phyloP scores from a whole-genome alignment of 1,139 yeast species.

The Diutina scorzettiae region DNA sequence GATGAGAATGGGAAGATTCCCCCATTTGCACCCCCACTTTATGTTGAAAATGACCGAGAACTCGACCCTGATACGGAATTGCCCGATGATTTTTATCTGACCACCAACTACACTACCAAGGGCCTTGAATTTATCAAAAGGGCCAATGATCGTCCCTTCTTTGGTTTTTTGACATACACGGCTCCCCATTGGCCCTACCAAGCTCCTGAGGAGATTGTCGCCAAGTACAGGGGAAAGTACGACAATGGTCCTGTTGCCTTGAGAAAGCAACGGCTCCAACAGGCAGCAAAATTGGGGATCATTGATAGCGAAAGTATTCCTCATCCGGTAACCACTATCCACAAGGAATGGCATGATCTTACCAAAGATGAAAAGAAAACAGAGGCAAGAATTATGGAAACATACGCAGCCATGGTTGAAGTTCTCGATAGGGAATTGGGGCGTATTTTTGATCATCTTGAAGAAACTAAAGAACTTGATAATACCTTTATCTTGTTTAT shows the following conservation, averaged over 20 bases:
- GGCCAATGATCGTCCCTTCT: constrained; percentile 33
- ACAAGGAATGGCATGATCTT: constrained; percentile 30
- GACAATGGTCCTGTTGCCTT: constrained; percentile 37
- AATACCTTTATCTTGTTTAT: constrained; percentile 43
- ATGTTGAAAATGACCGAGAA: constrained; percentile 22
- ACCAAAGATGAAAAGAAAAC: constrained; percentile 19
- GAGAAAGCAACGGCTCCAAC: constrained; percentile 24
- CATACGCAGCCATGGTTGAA: constrained; percentile 54
- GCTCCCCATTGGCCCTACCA: constrained; percentile 58
- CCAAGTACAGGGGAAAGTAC: constrained; percentile 37
- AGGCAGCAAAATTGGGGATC: constrained; percentile 32
- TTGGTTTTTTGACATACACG: constrained; percentile 40
- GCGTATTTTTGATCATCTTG: constrained; percentile 27
- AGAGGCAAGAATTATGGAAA: constrained; percentile 38
- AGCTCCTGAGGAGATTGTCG: constrained; percentile 36
- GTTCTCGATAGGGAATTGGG: constrained; percentile 38
- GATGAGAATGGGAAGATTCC: constrained; percentile 15
- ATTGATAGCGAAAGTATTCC: constrained; percentile 32
- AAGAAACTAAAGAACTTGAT: constrained; percentile 30
- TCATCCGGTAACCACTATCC: constrained; percentile 31
- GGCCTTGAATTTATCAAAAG: constrained; percentile 25
- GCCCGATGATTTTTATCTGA: constrained; percentile 38
- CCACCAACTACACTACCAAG: constrained; percentile 33
- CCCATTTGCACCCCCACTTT: constrained; percentile 23
- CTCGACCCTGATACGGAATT: constrained; percentile 21